Evolutionary conservation across 169 alveolate genomes (phyloP).

Genomic region (Eimeria sp.): DNA sequence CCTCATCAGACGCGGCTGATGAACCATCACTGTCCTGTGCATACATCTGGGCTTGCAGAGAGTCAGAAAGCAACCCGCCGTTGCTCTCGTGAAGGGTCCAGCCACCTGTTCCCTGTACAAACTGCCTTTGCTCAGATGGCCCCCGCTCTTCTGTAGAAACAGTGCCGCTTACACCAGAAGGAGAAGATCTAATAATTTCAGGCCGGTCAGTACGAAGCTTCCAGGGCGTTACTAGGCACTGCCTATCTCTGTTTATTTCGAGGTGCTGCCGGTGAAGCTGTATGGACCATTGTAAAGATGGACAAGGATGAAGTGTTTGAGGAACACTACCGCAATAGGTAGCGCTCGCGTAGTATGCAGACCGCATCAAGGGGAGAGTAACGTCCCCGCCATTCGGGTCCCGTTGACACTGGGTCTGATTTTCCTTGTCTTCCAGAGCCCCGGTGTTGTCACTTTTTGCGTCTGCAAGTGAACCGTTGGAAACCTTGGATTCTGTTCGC

Average conservation of each 20-base stretch:
- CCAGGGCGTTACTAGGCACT: neutral
- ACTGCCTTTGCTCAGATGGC: neutral
- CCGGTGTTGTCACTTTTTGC: neutral
- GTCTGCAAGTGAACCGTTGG: neutral
- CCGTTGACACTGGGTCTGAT: neutral
- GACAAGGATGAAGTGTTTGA: slow-evolving; percentile 51
- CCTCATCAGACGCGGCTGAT: neutral
- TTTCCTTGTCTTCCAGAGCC: neutral
- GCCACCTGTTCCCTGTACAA: neutral
- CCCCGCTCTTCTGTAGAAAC: neutral
- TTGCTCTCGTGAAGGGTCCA: slow-evolving; percentile 14
- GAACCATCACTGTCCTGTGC: neutral
- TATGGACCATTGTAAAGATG: slow-evolving; percentile 24
- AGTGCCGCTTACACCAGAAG: slow-evolving; percentile 1
- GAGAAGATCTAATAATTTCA: neutral
- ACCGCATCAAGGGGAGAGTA: neutral
- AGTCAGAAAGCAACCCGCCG: slow-evolving; percentile 1
- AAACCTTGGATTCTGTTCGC: neutral
- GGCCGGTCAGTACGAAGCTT: neutral
- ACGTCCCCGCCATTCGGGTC: neutral
- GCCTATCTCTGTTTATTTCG: slow-evolving; percentile 3
- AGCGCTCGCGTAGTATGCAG: slow-evolving; percentile 21
- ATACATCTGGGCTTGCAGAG: neutral
- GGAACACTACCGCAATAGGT: slow-evolving; percentile 36
- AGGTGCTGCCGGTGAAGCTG: slow-evolving; percentile 57